phyloP scores from a whole-genome alignment of 768 basidiomycete genomes.

The Calocera cornea region DNA sequence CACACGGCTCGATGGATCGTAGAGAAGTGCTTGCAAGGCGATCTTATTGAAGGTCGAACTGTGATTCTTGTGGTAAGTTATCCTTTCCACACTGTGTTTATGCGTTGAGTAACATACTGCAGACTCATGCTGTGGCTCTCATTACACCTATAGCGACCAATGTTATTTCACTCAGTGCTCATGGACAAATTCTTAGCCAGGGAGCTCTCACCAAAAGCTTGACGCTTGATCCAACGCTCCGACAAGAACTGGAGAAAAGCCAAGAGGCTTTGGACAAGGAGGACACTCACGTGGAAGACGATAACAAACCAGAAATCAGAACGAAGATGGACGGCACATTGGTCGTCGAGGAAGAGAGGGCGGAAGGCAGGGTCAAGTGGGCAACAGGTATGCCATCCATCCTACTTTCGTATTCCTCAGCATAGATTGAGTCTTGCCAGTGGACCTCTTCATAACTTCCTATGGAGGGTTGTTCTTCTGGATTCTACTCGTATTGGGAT shows the following conservation, averaged over 20 bases:
- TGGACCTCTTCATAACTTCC: neutral
- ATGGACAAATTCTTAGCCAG: neutral
- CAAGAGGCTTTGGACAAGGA: neutral
- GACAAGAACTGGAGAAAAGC: neutral
- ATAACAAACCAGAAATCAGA: neutral
- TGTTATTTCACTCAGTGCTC: neutral
- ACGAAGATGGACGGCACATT: neutral
- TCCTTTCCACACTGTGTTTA: neutral
- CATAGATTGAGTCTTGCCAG: neutral
- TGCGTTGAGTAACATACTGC: neutral
- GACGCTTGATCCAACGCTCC: neutral
- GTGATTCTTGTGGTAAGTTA: slow-evolving; percentile 25
- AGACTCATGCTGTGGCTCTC: neutral
- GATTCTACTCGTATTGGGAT: neutral
- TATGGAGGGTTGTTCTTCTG: neutral
- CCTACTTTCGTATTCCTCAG: neutral
- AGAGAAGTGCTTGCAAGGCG: slow-evolving; percentile 23
- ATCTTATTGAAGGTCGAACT: slow-evolving; percentile 23
- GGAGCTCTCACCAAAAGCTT: neutral
- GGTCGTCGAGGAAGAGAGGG: neutral
- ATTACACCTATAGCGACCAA: neutral
- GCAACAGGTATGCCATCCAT: neutral
- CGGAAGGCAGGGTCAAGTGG: neutral
- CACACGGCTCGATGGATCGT: slow-evolving; percentile 27
- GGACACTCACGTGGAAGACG: neutral